Conservation (phyloP, 179 eudicot genomes). For the Spergularia azorica region DNA sequence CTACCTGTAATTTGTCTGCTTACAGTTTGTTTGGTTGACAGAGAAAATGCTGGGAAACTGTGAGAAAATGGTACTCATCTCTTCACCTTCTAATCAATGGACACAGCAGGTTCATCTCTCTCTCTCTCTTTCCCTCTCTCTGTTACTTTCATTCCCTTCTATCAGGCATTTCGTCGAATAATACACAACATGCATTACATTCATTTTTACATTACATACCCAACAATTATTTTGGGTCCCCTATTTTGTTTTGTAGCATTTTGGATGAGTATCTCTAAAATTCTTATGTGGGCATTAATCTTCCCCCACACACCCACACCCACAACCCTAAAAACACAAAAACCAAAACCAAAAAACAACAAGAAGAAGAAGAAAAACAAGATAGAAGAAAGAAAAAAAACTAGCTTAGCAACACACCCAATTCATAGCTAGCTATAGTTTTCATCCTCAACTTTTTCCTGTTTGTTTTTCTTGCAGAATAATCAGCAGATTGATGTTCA, state of each 20-base stretch:
- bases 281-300: slow-evolving; percentile 25
- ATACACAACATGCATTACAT: slow-evolving; percentile 1
- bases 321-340: slow-evolving; percentile 25
- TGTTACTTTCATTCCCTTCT: background rate
- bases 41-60: slow-evolving; percentile 37
- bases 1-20: slow-evolving; percentile 35
- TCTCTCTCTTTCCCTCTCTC: slow-evolving; percentile 10
- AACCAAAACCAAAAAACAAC: background rate
- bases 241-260: slow-evolving; percentile 42
- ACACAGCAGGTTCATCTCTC: slow-evolving; percentile 40
- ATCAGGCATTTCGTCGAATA: slow-evolving; percentile 25
- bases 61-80: slow-evolving; percentile 43
- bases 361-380: background rate
- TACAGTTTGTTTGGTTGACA: slow-evolving; percentile 18
- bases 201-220: slow-evolving; percentile 9
- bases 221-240: slow-evolving; percentile 30
- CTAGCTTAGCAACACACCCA: no score
- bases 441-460: background rate
- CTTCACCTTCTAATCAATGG: slow-evolving; percentile 54
- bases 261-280: slow-evolving; percentile 50
- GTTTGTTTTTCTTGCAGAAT: slow-evolving; percentile 32
- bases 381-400: background rate
- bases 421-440: no score
- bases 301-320: no score
- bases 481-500: slow-evolving; percentile 30